Base-by-base conservation (phyloP, 192 early-diverging fungal genomes). In the Allomyces macrogynus region DNA sequence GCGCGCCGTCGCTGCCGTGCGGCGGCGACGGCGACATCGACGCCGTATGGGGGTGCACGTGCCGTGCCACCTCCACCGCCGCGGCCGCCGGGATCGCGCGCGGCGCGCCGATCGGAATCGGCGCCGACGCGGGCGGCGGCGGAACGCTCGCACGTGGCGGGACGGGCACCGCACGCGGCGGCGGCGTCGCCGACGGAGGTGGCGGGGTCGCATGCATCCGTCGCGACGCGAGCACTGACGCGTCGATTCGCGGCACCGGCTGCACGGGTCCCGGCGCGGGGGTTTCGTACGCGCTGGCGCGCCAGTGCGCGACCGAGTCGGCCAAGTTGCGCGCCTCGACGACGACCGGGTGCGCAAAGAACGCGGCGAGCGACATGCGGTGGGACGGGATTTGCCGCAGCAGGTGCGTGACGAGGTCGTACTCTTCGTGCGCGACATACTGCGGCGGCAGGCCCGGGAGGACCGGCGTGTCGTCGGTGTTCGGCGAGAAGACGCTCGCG, bases 281-380 rank as follows among this genome's bases (percentile, higher is more conserved):
- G 23, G 57, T 54, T 2, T 40, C 16, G 27, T 23, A n/a, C 22
- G 27, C 62, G 62, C 32, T 42, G 27, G 40, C 40, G 32, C 20
- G n/a, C 63, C 60, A 60, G 4, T 24, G n/a, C 10, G 65, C 60
- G 22, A 22, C 65, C 60, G n/a, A 11, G 44, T 32, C 18, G 32
- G 44, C 23, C 10, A 23, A 4, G 3, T 10, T 24, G 27, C 60
- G 62, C 8, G 60, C 68, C 61, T 74, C 65, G 11, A 69, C 69
- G 4, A 91, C 75, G 10, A 83, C 84, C 9, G 85, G 84, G 65
- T 94, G 89, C 68, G 78, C 82, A 66, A 99, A 97, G 69, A 99
- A 97, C 67, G 90, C 89, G 62, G 92, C 90, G 72, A 99, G 96
- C 0, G 82, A 79, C 65, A 99, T 91, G 40, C 96, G 80, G 69